These are phyloP conservation scores for Diospyros kaki DNA, from an alignment of 148 eudicot species.

Conservation along the genomic window DNA sequence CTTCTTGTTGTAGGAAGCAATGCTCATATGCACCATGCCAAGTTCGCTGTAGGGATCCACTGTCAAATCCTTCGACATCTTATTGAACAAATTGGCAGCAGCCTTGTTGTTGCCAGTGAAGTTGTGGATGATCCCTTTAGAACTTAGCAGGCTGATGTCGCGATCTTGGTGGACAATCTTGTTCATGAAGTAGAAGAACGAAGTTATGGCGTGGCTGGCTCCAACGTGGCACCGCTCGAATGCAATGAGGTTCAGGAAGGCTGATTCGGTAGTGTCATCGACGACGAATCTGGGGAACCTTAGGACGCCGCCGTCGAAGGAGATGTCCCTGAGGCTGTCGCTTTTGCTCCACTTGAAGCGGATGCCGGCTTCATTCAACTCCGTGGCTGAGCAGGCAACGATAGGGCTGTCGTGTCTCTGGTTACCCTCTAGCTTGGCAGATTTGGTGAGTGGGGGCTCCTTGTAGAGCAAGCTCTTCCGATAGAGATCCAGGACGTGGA, in stretches of 20 bases:
- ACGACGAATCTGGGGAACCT: conserved; percentile 24
- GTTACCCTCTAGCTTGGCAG: too few relatives aligned
- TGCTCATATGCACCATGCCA: background rate
- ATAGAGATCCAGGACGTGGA: conserved; percentile 15
- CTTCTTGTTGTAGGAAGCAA: background rate
- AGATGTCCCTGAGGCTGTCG: conserved; percentile 24
- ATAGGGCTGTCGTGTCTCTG: background rate
- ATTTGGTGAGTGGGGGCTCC: background rate
- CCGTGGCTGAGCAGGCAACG: conserved; percentile 26
- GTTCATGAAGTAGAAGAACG: conserved; percentile 30
- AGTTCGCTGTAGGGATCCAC: background rate
- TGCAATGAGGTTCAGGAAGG: conserved; percentile 30
- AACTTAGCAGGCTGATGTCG: too few relatives aligned
- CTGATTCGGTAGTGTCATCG: conserved; percentile 24
- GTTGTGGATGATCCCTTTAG: too few relatives aligned
- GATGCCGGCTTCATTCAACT: conserved; percentile 32
- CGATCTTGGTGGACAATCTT: conserved; percentile 21
- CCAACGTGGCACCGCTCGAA: conserved; percentile 33
- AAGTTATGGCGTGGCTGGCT: conserved; percentile 25
- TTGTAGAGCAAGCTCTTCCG: too few relatives aligned
- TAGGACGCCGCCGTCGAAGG: conserved; percentile 21
- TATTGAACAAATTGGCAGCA: too few relatives aligned
- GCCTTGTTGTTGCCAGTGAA: too few relatives aligned
- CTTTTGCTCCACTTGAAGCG: conserved; percentile 14
- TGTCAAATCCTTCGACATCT: too few relatives aligned